Percentiles rank a stretch among this genome's conserved stretches.
These are phyloP conservation scores for Medicago truncatula DNA, from an alignment of 306 rosid species.

Conservation along the genomic window DNA sequence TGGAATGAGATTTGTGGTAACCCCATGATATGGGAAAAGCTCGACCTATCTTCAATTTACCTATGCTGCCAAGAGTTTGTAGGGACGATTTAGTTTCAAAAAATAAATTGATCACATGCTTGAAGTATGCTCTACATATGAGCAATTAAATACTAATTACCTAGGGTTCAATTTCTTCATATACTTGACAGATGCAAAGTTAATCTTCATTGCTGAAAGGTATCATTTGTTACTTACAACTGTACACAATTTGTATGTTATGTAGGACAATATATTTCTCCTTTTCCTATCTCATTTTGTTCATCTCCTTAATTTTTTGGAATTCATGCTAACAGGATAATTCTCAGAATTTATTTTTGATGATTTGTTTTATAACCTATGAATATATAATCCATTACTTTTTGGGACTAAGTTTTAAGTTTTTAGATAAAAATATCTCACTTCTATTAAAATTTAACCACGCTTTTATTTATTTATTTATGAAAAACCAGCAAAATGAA, in stretches of 20 bases:
- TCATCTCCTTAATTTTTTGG: too few species aligned
- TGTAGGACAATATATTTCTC: too few species aligned
- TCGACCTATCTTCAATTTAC: neutral
- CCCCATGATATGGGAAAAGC: neutral
- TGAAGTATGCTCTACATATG: conserved; percentile 32
- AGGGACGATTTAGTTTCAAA: neutral
- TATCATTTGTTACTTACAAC: neutral
- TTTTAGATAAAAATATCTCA: too few species aligned
- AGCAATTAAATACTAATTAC: conserved; percentile 28
- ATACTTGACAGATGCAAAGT: neutral
- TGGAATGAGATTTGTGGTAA: neutral
- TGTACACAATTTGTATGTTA: neutral
- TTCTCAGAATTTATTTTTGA: too few species aligned
- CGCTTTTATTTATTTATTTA: too few species aligned
- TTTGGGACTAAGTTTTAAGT: too few species aligned
- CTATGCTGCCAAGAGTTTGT: neutral
- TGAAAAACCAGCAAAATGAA: too few species aligned
- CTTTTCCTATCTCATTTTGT: neutral
- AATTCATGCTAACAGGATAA: too few species aligned
- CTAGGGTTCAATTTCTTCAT: conserved; percentile 29
- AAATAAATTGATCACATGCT: neutral
- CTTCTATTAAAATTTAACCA: too few species aligned
- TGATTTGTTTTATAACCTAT: too few species aligned
- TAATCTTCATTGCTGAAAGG: conserved; percentile 37
- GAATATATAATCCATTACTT: too few species aligned